Evolutionary conservation across 2,329 filamentous ascomycete species (phyloP), one percentile per base, ranked within the genome.

Genomic region (Dryadomyces sulphureus): DNA sequence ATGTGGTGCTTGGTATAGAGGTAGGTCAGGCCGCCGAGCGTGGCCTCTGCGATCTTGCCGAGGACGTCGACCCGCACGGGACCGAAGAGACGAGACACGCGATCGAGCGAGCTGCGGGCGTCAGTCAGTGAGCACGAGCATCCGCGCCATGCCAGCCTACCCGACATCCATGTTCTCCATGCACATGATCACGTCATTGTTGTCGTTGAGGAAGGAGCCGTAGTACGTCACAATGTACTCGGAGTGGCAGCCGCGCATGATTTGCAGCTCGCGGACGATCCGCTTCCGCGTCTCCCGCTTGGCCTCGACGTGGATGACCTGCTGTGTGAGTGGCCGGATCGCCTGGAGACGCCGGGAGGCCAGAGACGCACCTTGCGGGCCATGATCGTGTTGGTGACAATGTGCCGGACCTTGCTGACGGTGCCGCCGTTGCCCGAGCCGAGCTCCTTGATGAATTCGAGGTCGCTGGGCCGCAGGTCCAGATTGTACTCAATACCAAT

Each of bases 111-210:
- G 44, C 92, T 95, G 60, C 43, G 50, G n/a, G n/a, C n/a, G n/a
- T 30, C n/a, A n/a, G 34, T 36, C 16, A 36, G 34, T 36, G 38
- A 21, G 5, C 12, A n/a, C 27, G 27, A 14, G 12, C 12, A 30
- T 5, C 41, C 20, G 9, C 11, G 14, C 22, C 40, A 32, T 38
- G 19, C 24, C 21, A 7, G 51, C 85, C 65, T 74, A 96, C 92
- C 92, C 92, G 61, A 90, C 87, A 65, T 98, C 92, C 87, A 94
- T 94, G 62, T 98, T 96, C 63, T 98, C 92, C 92, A 98, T 98
- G 64, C 92, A 98, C 81, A 98, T 90, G 56, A 96, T 93, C 49
- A 98, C 93, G 66, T 98, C 92, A 60, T 93, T 90, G 51, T 88
- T 88, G 59, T 93, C 85, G 60, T 94, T 96, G 59, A 96, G 76